These are phyloP conservation scores for Globisporangium radiosum DNA, from an alignment of 352 stramenopile species.

Conservation along the genomic window DNA sequence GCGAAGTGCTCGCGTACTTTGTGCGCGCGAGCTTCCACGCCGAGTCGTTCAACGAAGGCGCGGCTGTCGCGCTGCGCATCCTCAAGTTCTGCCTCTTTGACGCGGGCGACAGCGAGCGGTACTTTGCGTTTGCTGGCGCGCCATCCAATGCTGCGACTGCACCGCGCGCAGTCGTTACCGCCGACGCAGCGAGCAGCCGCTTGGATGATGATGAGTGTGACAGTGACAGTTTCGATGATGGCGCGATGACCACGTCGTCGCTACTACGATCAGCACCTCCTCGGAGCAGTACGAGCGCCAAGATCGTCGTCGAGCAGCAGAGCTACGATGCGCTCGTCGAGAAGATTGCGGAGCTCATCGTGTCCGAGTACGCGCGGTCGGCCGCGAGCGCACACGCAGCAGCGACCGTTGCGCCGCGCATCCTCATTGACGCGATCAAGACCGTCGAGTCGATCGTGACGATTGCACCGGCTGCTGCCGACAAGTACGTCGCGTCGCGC, in stretches of 20 bases:
- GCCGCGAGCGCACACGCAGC: conserved; percentile 20
- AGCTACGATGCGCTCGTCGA: conserved; percentile 67
- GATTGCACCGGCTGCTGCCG: conserved; percentile 52
- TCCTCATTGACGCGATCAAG: conserved; percentile 82
- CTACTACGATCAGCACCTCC: too few species aligned
- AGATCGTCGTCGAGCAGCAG: conserved; percentile 46
- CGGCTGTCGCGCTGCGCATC: conserved; percentile 74
- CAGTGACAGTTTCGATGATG: too few species aligned
- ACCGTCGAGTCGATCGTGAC: conserved; percentile 75
- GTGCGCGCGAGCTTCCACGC: conserved; percentile 60
- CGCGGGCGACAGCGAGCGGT: conserved; percentile 45
- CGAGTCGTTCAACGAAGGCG: conserved; percentile 78
- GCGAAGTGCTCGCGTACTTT: conserved; percentile 82
- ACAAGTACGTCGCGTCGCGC: conserved; percentile 54
- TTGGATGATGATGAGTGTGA: neutral
- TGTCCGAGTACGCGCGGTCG: conserved; percentile 54
- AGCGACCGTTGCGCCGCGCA: conserved; percentile 50
- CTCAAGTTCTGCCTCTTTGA: conserved; percentile 83
- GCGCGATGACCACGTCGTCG: too few species aligned
- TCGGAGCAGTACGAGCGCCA: conserved; percentile 15
- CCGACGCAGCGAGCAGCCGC: conserved; percentile 6
- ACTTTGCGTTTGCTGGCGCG: conserved; percentile 19
- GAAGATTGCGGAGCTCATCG: conserved; percentile 75
- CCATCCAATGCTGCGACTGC: neutral
- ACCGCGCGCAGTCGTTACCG: conserved; percentile 11